Conservation (phyloP, 2,329 filamentous ascomycete species). For the Sclerotinia minor region DNA sequence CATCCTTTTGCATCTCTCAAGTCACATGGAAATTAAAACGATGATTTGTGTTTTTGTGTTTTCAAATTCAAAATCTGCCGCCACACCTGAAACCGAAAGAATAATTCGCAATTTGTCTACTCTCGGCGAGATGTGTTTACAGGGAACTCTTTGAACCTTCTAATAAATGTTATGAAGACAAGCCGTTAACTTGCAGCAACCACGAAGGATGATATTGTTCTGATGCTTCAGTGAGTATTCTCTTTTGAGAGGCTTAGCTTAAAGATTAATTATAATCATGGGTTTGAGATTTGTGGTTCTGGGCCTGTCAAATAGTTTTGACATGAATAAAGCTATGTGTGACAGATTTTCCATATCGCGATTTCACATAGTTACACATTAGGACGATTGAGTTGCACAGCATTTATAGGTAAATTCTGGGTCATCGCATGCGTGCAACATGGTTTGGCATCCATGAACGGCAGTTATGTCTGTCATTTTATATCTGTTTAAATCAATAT, state of each 20-base stretch:
- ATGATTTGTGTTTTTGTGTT: not conserved
- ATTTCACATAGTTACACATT: not conserved
- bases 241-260: not conserved
- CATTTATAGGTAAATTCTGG: not conserved
- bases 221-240: not conserved
- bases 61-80: not conserved
- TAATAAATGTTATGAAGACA: not conserved
- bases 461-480: not conserved
- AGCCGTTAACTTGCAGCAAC: not conserved
- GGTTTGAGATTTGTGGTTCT: not conserved
- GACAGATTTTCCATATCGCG: not conserved
- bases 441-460: not conserved
- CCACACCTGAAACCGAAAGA: constrained; percentile 1
- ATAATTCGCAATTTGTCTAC: not conserved
- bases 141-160: not conserved
- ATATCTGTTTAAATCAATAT: not conserved
- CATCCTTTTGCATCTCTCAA: not conserved
- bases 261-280: not conserved
- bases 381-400: not conserved
- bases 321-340: not conserved
- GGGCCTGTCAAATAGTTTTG: constrained; percentile 11
- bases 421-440: not conserved
- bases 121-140: not conserved
- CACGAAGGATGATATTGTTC: not conserved
- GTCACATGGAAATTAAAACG: not conserved